These are phyloP conservation scores for Myriosclerotinia curreyana DNA, from an alignment of 2,329 filamentous ascomycete species.

Conservation along the genomic window DNA sequence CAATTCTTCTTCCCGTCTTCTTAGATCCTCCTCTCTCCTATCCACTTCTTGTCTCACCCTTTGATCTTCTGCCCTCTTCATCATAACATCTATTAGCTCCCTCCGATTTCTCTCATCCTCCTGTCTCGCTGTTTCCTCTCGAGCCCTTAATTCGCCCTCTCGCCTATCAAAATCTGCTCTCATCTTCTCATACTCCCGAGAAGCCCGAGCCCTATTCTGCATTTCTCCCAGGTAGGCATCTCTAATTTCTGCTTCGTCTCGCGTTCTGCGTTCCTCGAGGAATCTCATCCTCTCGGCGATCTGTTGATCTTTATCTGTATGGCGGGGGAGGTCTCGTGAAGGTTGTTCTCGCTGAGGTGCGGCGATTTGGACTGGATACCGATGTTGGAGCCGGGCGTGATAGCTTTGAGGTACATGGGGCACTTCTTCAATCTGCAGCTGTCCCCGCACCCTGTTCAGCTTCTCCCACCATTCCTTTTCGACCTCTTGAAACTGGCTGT, in stretches of 20 bases:
- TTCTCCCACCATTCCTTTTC: not conserved
- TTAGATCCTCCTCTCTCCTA: not conserved
- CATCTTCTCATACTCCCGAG: not conserved
- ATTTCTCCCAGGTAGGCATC: not conserved
- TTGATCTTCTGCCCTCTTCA: not conserved
- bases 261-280: not conserved
- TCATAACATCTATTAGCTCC: too few relatives aligned
- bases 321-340: not conserved
- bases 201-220: not conserved
- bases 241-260: not conserved
- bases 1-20: not conserved
- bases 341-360: not conserved
- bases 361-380: not conserved
- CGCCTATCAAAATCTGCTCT: not conserved
- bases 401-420: accelerated
- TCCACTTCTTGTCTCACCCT: not conserved
- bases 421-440: not conserved
- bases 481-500: not conserved
- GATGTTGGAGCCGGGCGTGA: not conserved
- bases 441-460: not conserved
- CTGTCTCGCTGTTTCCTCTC: too few relatives aligned
- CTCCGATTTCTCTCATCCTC: too few relatives aligned
- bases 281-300: not conserved
- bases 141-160: not conserved
- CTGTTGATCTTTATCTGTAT: not conserved